Percentiles rank a stretch among this genome's conserved stretches.
These are phyloP conservation scores for Yarrowia osloensis DNA, from an alignment of 805 yeast genomes.

Conservation along the genomic window DNA sequence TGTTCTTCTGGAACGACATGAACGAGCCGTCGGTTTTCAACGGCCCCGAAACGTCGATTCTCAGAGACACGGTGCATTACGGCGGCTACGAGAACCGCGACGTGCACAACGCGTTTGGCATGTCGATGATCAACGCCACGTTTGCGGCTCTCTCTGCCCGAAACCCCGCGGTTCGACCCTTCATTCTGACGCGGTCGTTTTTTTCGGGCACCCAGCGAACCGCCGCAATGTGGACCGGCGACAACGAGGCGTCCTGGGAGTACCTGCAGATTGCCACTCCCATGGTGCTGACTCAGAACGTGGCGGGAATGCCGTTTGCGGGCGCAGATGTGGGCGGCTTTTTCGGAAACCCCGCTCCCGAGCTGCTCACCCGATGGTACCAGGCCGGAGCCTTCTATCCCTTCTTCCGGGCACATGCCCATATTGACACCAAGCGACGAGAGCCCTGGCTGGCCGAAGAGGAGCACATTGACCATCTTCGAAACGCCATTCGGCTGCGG, in stretches of 20 bases:
- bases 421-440: conserved; percentile 85
- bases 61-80: conserved; percentile 74
- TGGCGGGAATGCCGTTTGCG: conserved; percentile 85
- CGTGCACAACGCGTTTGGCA: conserved; percentile 82
- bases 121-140: conserved; percentile 79
- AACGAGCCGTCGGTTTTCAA: conserved; percentile 93
- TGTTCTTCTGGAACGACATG: conserved; percentile 97
- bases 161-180: conserved; percentile 62
- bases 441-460: conserved; percentile 90
- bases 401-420: conserved; percentile 95
- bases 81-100: conserved; percentile 90
- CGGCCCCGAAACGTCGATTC: conserved; percentile 92
- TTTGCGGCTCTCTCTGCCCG: conserved; percentile 62
- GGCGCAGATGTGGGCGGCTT: conserved; percentile 99
- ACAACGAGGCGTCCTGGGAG: conserved; percentile 91
- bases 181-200: conserved; percentile 80
- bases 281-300: conserved; percentile 78
- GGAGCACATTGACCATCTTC: conserved; percentile 64
- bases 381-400: conserved; percentile 97
- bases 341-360: conserved; percentile 83
- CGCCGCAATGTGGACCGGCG: conserved; percentile 98
- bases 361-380: conserved; percentile 87
- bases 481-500: conserved; percentile 71
- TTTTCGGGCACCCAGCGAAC: conserved; percentile 90
- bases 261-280: conserved; percentile 79